Percentiles rank a stretch among this genome's conserved stretches.
These are phyloP conservation scores for Colletotrichum liriopes DNA, from an alignment of 2,329 filamentous ascomycete species.

Conservation along the genomic window DNA sequence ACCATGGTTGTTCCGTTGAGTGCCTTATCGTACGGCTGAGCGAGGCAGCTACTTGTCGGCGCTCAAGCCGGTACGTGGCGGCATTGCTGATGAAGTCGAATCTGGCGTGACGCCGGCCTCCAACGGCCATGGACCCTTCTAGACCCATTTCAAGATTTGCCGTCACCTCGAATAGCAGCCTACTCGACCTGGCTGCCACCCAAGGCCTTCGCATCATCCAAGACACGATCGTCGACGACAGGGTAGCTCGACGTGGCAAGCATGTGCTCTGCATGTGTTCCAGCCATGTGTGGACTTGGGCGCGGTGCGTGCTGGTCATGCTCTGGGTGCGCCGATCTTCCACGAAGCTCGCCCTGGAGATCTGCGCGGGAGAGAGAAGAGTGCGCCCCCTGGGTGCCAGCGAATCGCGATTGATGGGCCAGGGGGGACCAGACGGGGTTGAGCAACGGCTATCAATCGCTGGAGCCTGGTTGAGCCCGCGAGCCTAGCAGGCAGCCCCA, in stretches of 20 bases:
- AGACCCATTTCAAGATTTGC: not conserved
- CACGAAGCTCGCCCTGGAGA: conserved; percentile 31
- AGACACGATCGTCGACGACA: conserved; percentile 16
- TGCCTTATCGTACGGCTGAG: not conserved
- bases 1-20: not conserved
- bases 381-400: conserved; percentile 7
- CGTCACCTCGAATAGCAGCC: not conserved
- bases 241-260: conserved; percentile 8
- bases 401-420: conserved; percentile 16
- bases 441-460: not conserved
- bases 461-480: not conserved
- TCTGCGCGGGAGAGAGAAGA: conserved; percentile 11
- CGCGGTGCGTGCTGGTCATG: conserved; percentile 9
- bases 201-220: conserved; percentile 5
- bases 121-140: not conserved
- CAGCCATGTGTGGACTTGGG: conserved; percentile 9
- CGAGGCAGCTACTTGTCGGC: not conserved
- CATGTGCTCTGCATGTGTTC: conserved; percentile 37
- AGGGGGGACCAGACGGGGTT: not conserved
- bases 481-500: not conserved
- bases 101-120: not conserved
- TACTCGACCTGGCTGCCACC: conserved; percentile 1
- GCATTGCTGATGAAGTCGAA: not conserved
- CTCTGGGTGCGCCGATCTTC: conserved; percentile 30
- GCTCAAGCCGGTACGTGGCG: not conserved